phyloP scores from a whole-genome alignment of 768 basidiomycete genomes.

The Amanita exitialis region DNA sequence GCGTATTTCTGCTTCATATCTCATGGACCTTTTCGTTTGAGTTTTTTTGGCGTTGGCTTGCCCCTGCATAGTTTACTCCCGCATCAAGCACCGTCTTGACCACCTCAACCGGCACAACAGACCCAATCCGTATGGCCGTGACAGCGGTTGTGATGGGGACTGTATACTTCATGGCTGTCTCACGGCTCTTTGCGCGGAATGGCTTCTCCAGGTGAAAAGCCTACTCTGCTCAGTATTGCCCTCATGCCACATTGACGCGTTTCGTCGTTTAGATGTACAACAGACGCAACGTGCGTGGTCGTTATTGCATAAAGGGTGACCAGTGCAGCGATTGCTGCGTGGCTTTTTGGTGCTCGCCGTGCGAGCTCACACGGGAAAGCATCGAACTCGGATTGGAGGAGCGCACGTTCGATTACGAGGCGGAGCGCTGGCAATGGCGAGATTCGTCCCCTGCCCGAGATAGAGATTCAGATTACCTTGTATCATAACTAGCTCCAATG shows the following conservation, averaged over 20 bases:
- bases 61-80: constrained; percentile 31
- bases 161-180: constrained; percentile 27
- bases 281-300: constrained; percentile 27
- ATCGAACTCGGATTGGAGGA: no score
- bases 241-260: background rate
- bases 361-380: no score
- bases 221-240: background rate
- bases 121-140: constrained; percentile 26
- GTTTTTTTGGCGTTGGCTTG: constrained; percentile 27
- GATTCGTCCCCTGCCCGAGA: no score
- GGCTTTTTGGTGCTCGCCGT: constrained; percentile 6
- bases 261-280: constrained; percentile 16
- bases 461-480: no score
- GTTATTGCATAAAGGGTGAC: constrained; percentile 39
- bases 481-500: no score
- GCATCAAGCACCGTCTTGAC: constrained; percentile 29
- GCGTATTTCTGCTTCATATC: no score
- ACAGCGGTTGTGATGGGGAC: constrained; percentile 19
- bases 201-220: constrained; percentile 29
- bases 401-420: no score
- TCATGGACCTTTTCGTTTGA: constrained; percentile 8
- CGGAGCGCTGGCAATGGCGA: no score
- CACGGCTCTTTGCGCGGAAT: constrained; percentile 20
- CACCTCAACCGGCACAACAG: constrained; percentile 24
- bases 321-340: constrained; percentile 28